Evolutionary conservation across 768 basidiomycete species (phyloP).

Genomic region (Boletus eberwhitei): DNA sequence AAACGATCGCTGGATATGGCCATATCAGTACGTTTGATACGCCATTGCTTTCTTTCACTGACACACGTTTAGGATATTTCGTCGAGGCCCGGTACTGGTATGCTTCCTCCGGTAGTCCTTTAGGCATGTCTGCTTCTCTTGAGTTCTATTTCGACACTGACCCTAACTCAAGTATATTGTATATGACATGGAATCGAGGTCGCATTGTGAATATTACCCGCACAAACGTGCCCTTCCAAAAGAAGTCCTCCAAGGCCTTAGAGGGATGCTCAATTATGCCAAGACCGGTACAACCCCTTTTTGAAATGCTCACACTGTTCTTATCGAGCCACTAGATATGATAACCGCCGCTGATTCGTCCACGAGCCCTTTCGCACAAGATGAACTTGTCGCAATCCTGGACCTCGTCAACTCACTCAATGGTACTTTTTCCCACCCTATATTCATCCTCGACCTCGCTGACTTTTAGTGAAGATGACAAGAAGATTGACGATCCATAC

Average conservation of each 20-base stretch:
- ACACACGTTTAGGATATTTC: too few species aligned
- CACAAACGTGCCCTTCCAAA: slow-evolving; percentile 2
- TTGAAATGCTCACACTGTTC: neutral
- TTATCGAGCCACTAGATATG: neutral
- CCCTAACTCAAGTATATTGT: too few species aligned
- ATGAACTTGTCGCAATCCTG: slow-evolving; percentile 8
- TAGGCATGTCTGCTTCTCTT: too few species aligned
- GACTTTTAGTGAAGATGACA: neutral
- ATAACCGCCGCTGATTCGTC: slow-evolving; percentile 15
- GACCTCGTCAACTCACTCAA: neutral
- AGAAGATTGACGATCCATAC: neutral
- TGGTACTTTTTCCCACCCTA: too few species aligned
- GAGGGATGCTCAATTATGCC: neutral
- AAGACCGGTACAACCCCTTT: slow-evolving; percentile 1
- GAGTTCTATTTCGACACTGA: too few species aligned
- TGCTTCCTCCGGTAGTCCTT: too few species aligned
- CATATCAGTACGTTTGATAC: too few species aligned
- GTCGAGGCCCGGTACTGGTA: too few species aligned
- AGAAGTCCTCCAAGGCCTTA: slow-evolving; percentile 3
- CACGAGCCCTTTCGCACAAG: slow-evolving; percentile 12
- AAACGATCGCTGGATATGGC: too few species aligned
- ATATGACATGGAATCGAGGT: slow-evolving; percentile 1
- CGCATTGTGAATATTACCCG: slow-evolving; percentile 13
- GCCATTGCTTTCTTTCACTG: too few species aligned
- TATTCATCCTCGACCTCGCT: too few species aligned